These are phyloP conservation scores for Biscogniauxia sp. DNA, from an alignment of 2,329 filamentous ascomycete genomes.

Conservation along the genomic window DNA sequence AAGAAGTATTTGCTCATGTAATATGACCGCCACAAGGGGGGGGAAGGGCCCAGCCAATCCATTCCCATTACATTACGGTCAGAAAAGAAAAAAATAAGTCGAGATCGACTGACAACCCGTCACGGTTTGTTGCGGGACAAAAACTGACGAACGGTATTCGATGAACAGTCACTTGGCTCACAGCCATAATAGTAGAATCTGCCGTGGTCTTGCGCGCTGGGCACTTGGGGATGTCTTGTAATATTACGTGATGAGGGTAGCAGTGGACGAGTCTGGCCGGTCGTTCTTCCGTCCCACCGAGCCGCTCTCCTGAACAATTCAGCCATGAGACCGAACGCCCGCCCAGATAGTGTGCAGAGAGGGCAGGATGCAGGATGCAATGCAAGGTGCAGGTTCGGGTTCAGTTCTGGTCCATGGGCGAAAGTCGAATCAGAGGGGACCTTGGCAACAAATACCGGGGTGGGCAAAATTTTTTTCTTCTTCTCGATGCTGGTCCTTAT, in stretches of 20 bases:
- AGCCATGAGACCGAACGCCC: not conserved
- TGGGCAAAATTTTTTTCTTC: not conserved
- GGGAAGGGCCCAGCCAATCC: no score
- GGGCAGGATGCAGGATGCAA: not conserved
- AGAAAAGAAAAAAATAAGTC: no score
- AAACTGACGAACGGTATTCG: not conserved
- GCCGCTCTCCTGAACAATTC: not conserved
- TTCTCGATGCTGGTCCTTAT: not conserved
- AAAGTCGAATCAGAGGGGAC: not conserved
- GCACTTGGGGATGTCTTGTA: not conserved
- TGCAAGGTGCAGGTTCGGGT: not conserved
- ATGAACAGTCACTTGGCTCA: not conserved
- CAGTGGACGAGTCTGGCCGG: not conserved
- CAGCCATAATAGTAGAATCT: not conserved
- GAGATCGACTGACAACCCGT: not conserved
- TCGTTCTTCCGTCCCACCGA: not conserved
- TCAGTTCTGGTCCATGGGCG: not conserved
- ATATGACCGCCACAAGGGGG: not conserved
- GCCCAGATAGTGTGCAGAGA: not conserved
- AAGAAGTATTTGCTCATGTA: no score
- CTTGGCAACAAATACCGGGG: not conserved
- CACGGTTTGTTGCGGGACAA: not conserved
- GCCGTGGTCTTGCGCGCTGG: not conserved
- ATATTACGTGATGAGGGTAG: not conserved
- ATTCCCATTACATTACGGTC: not conserved